Evolutionary conservation across 768 basidiomycete species (phyloP).

Genomic region (Leucocoprinus sp.): DNA sequence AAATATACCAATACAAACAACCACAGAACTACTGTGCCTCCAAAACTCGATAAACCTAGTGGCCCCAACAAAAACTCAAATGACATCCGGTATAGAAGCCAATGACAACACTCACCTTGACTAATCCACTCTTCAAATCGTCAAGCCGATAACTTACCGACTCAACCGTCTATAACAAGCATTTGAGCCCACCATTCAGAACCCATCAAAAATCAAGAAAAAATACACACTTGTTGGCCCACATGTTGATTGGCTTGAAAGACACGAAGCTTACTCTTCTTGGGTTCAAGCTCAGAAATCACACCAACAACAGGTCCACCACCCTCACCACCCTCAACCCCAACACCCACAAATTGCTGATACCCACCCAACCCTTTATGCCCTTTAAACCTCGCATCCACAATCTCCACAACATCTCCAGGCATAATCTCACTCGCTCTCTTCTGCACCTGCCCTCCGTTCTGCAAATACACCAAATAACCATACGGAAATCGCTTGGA

Average conservation of each 20-base stretch:
- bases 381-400: conserved; percentile 63
- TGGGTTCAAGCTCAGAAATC: conserved; percentile 73
- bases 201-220: conserved; percentile 7
- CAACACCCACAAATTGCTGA: conserved; percentile 48
- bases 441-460: conserved; percentile 54
- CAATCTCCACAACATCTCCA: conserved; percentile 72
- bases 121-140: conserved; percentile 77
- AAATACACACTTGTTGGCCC: conserved; percentile 60
- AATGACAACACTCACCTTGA: conserved; percentile 47
- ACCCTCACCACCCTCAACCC: conserved; percentile 36
- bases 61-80: neutral
- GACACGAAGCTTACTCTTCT: conserved; percentile 80
- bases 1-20: conserved; percentile 20
- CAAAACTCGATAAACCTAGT: conserved; percentile 33
- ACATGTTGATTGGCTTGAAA: conserved; percentile 85
- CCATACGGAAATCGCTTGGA: conserved; percentile 40
- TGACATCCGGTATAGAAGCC: conserved; percentile 8
- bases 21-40: conserved; percentile 20
- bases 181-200: neutral
- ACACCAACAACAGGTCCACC: conserved; percentile 61
- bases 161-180: conserved; percentile 45
- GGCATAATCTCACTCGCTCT: conserved; percentile 76
- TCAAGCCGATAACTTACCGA: conserved; percentile 81
- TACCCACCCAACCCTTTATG: conserved; percentile 81
- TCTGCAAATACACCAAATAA: conserved; percentile 69